Conservation (phyloP, 73 alveolate genomes). For the Paramecium octaurelia region DNA sequence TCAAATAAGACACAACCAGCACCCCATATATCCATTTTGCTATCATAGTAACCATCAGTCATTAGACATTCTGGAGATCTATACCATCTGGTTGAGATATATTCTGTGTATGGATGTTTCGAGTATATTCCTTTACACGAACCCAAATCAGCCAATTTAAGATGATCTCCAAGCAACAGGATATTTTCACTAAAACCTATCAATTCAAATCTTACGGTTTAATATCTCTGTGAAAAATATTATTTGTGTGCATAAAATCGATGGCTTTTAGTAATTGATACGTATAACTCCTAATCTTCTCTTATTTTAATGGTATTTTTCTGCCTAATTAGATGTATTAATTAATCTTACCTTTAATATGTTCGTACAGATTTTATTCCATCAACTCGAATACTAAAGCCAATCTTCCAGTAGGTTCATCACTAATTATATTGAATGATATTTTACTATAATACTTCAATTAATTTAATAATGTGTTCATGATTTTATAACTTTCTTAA, state of each 20-base stretch:
- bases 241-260: conserved; percentile 89
- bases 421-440: conserved; percentile 39
- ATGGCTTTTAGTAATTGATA: conserved; percentile 82
- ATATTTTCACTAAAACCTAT: conserved; percentile 67
- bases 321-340: neutral
- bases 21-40: conserved; percentile 97
- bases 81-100: conserved; percentile 88
- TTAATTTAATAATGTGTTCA: conserved; percentile 93
- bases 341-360: conserved; percentile 67
- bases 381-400: conserved; percentile 87
- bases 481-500: conserved; percentile 92
- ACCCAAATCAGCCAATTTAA: conserved; percentile 93
- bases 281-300: conserved; percentile 75
- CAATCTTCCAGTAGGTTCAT: conserved; percentile 76
- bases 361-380: conserved; percentile 85
- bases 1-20: conserved; percentile 94
- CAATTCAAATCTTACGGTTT: conserved; percentile 75
- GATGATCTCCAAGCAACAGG: conserved; percentile 68
- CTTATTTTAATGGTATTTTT: conserved; percentile 42
- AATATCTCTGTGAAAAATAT: conserved; percentile 92
- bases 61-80: conserved; percentile 81
- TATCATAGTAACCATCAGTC: conserved; percentile 94
- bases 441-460: conserved; percentile 50
- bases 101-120: conserved; percentile 92
- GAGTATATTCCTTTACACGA: conserved; percentile 91